Percentiles rank a stretch among this genome's conserved stretches.
Evolutionary conservation across 179 eudicot species (phyloP).

Genomic region (Actinidia polygama): DNA sequence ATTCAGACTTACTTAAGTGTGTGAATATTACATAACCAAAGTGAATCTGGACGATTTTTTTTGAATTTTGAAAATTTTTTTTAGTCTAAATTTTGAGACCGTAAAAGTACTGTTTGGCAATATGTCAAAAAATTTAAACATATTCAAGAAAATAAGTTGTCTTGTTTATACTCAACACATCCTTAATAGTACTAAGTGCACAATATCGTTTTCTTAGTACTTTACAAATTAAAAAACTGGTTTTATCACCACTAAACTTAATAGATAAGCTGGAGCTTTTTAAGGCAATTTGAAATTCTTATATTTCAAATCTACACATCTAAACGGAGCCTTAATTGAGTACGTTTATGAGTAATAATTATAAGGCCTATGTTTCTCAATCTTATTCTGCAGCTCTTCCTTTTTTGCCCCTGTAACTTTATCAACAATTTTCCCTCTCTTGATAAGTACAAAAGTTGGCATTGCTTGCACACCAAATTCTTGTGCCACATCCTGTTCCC

Average conservation of each 20-base stretch:
- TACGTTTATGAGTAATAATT: not conserved
- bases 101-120: too few species aligned
- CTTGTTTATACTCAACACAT: too few species aligned
- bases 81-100: too few species aligned
- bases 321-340: too few species aligned
- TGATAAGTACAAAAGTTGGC: conserved; percentile 33
- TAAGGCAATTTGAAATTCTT: not conserved
- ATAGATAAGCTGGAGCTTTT: not conserved
- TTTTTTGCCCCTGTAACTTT: conserved; percentile 30
- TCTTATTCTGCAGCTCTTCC: conserved; percentile 40
- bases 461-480: conserved; percentile 35
- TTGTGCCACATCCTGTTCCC: conserved; percentile 31
- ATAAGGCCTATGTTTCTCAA: conserved; percentile 25
- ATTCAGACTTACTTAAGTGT: too few species aligned
- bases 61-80: too few species aligned
- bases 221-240: too few species aligned
- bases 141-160: too few species aligned
- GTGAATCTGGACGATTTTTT: too few species aligned
- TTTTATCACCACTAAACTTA: not conserved
- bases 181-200: not conserved
- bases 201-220: not conserved
- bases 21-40: too few species aligned
- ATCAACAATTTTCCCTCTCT: conserved; percentile 34
- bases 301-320: too few species aligned
- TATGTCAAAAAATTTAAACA: too few species aligned